Base-by-base conservation (phyloP, 768 basidiomycete species). In the Lentinula detonsa region DNA sequence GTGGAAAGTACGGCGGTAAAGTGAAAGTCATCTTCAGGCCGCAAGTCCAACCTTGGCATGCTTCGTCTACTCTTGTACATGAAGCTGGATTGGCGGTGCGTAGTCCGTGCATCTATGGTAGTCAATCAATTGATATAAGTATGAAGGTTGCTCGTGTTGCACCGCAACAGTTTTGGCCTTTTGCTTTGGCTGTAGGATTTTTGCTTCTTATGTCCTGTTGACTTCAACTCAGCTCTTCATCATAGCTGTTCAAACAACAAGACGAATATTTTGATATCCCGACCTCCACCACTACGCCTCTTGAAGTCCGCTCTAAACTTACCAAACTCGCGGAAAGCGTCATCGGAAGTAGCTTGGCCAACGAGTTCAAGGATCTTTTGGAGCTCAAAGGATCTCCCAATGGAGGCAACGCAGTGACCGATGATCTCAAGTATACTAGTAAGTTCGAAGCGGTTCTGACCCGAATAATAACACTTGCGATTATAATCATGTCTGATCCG, bases 341-440 rank as follows among this genome's bases (percentile, higher is more conserved):
- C 23, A 76, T 89, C 46, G 80, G 82, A 21, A 67, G 78, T 4
- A 71, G 76, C 33, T 78, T 81, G 49, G 75, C 83, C 10, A 78
- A 75, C 2, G 74, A 78, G 28, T 81, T 95, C 69, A 80, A 76
- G 60, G 86, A 87, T 13, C 80, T 87, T 50, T 73, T 95, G 35
- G 78, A 74, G 37, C 75, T 87, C 23, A 88, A 88, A 69, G 71
- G 78, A 15, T 73, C 76, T 5, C 84, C 86, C 1, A 95, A 97
- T 66, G 91, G 90, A 10, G 93, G 93, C 0, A 82, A 82, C n/a
- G 86, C 77, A 3, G 88, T 93, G 28, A 93, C 91, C 0, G 86
- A 92, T 62, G 91, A 91, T 65, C 76, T 97, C 63, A 97, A 96
- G 74, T 93, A 94, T 69, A 87, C 84, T n/a, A 81, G 94, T 95